These are phyloP conservation scores for Colletotrichum spaethianum DNA, from an alignment of 2,329 filamentous ascomycete genomes.

Conservation along the genomic window DNA sequence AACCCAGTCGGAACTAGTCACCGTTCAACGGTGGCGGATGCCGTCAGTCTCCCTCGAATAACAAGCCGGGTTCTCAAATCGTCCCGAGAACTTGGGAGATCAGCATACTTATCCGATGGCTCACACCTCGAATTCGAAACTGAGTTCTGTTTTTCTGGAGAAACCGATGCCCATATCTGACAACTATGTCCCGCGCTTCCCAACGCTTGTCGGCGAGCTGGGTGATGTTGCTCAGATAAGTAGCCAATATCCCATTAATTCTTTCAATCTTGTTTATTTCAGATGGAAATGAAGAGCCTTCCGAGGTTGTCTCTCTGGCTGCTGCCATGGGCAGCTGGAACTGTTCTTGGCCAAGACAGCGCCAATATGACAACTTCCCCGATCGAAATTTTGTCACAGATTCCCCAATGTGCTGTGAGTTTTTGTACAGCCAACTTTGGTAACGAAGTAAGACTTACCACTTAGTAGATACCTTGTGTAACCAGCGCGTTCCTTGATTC, in stretches of 20 bases:
- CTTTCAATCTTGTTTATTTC: conserved; percentile 4
- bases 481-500: not conserved
- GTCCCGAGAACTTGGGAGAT: not conserved
- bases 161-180: conserved; percentile 9
- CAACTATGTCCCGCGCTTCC: conserved; percentile 26
- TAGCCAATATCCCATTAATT: not conserved
- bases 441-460: not conserved
- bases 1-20: conserved; percentile 11
- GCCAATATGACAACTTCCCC: not conserved
- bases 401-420: conserved; percentile 29
- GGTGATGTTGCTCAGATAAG: not conserved
- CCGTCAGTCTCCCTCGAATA: conserved; percentile 18
- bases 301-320: conserved; percentile 14
- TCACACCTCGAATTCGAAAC: not conserved
- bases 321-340: conserved; percentile 26
- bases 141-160: not conserved
- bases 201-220: conserved; percentile 3
- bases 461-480: conserved; percentile 1
- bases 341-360: conserved; percentile 2
- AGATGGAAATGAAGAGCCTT: conserved; percentile 22
- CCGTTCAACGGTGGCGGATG: conserved; percentile 1
- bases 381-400: conserved; percentile 13
- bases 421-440: fast-evolving
- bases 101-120: conserved; percentile 18
- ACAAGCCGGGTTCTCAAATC: not conserved